These are phyloP conservation scores for Guadua angustifolia DNA, from an alignment of 176 grass and related monocot species.

Conservation along the genomic window DNA sequence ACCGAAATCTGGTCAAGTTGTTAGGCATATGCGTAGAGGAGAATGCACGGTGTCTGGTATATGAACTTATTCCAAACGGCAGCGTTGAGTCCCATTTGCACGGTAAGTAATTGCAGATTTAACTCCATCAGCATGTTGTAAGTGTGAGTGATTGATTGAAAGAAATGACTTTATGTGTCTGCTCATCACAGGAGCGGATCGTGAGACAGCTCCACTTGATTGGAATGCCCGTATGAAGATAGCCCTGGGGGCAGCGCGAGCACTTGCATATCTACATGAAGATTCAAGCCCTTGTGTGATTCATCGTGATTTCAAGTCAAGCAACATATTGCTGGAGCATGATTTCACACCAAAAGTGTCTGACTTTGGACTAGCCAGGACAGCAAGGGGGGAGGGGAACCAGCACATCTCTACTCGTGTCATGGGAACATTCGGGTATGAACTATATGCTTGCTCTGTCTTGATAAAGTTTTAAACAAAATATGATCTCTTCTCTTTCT, in stretches of 20 bases:
- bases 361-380: slow-evolving; percentile 90
- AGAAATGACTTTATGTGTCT: slow-evolving; percentile 21
- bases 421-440: slow-evolving; percentile 96
- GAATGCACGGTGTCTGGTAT: slow-evolving; percentile 78
- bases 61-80: slow-evolving; percentile 97
- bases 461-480: slow-evolving; percentile 19
- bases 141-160: slow-evolving; percentile 32
- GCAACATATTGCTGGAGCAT: slow-evolving; percentile 93
- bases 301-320: slow-evolving; percentile 97
- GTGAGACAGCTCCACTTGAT: slow-evolving; percentile 69
- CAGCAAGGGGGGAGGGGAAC: slow-evolving; percentile 79
- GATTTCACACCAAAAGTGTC: slow-evolving; percentile 96
- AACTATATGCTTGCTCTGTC: slow-evolving; percentile 6
- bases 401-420: slow-evolving; percentile 93
- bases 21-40: slow-evolving; percentile 93
- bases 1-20: slow-evolving; percentile 94
- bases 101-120: slow-evolving; percentile 62
- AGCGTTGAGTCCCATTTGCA: slow-evolving; percentile 97
- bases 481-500: slow-evolving; percentile 14
- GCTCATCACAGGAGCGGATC: slow-evolving; percentile 58
- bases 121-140: slow-evolving; percentile 20
- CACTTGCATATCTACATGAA: slow-evolving; percentile 94
- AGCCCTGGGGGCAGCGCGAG: slow-evolving; percentile 85
- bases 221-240: slow-evolving; percentile 95
- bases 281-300: slow-evolving; percentile 96